Evolutionary conservation across 495 filamentous ascomycete genomes (phyloP).

Genomic region (Mytilinidion resinicola): DNA sequence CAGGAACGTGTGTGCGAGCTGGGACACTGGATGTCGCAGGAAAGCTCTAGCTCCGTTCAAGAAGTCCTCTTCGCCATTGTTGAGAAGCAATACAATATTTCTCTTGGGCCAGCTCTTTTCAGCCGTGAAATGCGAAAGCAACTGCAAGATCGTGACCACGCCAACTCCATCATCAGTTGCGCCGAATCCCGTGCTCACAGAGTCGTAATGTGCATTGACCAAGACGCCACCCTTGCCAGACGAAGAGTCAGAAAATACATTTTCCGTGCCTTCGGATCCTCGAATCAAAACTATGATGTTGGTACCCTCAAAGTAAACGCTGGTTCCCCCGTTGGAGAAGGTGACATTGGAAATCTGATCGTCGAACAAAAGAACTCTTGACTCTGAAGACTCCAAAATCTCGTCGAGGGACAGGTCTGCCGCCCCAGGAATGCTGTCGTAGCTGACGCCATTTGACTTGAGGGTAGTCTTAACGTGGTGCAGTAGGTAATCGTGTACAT

Average conservation of each 20-base stretch:
- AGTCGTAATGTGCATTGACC: slow-evolving; percentile 95
- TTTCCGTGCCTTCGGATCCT: slow-evolving; percentile 58
- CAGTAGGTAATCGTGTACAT: slow-evolving; percentile 71
- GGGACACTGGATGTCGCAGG: slow-evolving; percentile 69
- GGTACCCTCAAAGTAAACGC: slow-evolving; percentile 81
- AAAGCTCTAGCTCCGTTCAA: slow-evolving; percentile 88
- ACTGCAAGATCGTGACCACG: slow-evolving; percentile 74
- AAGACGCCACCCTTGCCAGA: slow-evolving; percentile 68
- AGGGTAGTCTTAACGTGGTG: slow-evolving; percentile 62
- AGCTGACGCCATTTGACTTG: slow-evolving; percentile 43
- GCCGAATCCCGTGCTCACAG: slow-evolving; percentile 82
- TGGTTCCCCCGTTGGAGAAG: slow-evolving; percentile 37
- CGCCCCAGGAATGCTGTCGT: slow-evolving; percentile 23
- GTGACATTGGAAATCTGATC: slow-evolving; percentile 79
- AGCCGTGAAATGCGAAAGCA: slow-evolving; percentile 82
- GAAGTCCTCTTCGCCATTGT: slow-evolving; percentile 94
- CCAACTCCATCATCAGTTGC: slow-evolving; percentile 94
- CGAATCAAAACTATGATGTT: slow-evolving; percentile 91
- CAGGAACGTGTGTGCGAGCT: slow-evolving; percentile 74
- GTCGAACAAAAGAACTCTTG: slow-evolving; percentile 20
- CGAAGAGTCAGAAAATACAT: slow-evolving; percentile 38
- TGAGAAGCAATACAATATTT: slow-evolving; percentile 79
- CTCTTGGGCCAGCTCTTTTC: slow-evolving; percentile 67
- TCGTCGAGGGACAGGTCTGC: slow-evolving; percentile 19
- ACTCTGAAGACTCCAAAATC: not conserved